Base-by-base conservation (phyloP, 441 rosid species). In the Syzygium syzygioides region DNA sequence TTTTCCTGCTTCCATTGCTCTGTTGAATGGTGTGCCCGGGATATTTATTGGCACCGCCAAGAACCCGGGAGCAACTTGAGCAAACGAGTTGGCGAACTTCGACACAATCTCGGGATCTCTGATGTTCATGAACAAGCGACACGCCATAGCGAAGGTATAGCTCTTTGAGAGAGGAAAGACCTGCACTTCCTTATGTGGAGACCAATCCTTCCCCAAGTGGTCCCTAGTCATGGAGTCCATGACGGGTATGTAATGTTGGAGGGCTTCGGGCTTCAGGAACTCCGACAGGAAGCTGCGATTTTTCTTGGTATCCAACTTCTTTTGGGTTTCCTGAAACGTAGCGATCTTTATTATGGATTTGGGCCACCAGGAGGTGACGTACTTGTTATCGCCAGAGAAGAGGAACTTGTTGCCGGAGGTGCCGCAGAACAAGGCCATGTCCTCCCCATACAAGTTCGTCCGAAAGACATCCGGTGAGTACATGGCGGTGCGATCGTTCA, bases 291-390 rank as follows among this genome's bases (percentile, higher is more conserved):
- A 71, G 80, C 80, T 20, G 50, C 80, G 80, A 4, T 3, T 71
- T 8, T 37, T 71, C 80, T 71, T 71, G 28, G 4, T 0, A 20
- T 71, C 80, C 28, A 11, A 11, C 28, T 20, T 71, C 48, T 30
- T 15, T 1, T 0, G 7, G 0, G 25, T 37, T 20, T 37, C 80
- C 15, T 6, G 80, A 7, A 71, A 71, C 14, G 0, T 3, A 9
- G 9, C 25, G 50, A 71, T 37, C 80, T 71, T 71, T 26, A 1
- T 25, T 3, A 37, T 37, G 80, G 80, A 71, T 14, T 20, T 0
- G 15, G n/a, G 80, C 80, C 50, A 71, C 80, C 50, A 71, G 80
- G 80, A 11, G 80, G 80, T 71, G 52, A 71, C 28, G 80, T 71
- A 68, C 80, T 71, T 71, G 80, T 23, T 23, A 0, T 71, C 50